phyloP scores from a whole-genome alignment of 768 basidiomycete genomes.

The Suillus variegatus region DNA sequence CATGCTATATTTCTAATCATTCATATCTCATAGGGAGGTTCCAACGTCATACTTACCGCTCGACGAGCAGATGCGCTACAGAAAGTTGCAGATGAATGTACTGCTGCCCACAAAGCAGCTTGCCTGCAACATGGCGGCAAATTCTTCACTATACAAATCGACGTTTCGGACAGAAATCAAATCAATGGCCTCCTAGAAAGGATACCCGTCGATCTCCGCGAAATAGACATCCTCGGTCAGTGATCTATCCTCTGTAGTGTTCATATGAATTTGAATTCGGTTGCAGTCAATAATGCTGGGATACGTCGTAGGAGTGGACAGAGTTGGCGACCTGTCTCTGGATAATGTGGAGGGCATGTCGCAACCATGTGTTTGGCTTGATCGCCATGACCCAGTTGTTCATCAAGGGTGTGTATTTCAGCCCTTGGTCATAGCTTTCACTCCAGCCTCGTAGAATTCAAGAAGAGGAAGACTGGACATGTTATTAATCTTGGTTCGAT shows the following conservation, averaged over 20 bases:
- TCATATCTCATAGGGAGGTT: conserved; percentile 59
- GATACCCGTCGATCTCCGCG: conserved; percentile 66
- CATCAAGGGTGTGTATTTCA: conserved; percentile 45
- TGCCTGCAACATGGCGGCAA: conserved; percentile 76
- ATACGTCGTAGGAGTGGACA: conserved; percentile 85
- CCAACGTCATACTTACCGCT: conserved; percentile 85
- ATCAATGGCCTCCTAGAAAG: conserved; percentile 70
- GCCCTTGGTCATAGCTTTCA: neutral
- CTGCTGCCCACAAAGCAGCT: conserved; percentile 69
- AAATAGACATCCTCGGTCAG: conserved; percentile 84
- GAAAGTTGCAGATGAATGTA: conserved; percentile 66
- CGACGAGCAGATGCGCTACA: conserved; percentile 74
- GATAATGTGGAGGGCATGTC: conserved; percentile 81
- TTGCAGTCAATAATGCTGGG: conserved; percentile 79
- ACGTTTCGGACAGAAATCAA: conserved; percentile 77
- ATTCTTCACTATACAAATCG: conserved; percentile 70
- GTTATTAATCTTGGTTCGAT: conserved; percentile 96
- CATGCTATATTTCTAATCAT: neutral
- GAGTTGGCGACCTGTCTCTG: conserved; percentile 78
- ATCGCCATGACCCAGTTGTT: conserved; percentile 81
- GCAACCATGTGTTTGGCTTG: conserved; percentile 79
- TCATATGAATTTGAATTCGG: neutral
- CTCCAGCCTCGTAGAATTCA: conserved; percentile 61
- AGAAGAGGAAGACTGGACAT: conserved; percentile 74
- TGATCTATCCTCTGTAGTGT: neutral